Evolutionary conservation across 2,329 filamentous ascomycete species (phyloP).

Genomic region (Aspergillus cejpii): DNA sequence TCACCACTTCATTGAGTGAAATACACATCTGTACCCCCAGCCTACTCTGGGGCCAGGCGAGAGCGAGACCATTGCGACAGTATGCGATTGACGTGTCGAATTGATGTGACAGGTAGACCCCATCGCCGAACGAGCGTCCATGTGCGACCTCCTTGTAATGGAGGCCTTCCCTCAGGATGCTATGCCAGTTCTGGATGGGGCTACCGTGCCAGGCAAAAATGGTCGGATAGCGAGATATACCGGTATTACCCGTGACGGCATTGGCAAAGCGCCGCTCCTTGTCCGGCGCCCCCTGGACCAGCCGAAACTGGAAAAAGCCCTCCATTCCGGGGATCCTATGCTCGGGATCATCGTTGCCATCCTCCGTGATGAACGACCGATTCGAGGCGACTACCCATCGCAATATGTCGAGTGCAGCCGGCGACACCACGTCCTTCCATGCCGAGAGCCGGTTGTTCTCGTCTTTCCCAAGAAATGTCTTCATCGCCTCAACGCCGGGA

Average conservation of each 20-base stretch:
- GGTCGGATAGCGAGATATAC: slow-evolving; percentile 52
- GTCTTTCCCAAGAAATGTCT: slow-evolving; percentile 36
- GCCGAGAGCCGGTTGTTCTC: slow-evolving; percentile 35
- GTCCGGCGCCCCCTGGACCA: slow-evolving; percentile 81
- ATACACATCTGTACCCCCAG: slow-evolving; percentile 56
- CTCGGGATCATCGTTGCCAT: slow-evolving; percentile 45
- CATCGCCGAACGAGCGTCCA: slow-evolving; percentile 68
- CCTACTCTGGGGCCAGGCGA: slow-evolving; percentile 60
- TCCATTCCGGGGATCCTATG: slow-evolving; percentile 58
- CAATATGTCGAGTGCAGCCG: slow-evolving; percentile 61
- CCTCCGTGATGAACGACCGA: slow-evolving; percentile 74
- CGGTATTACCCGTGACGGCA: slow-evolving; percentile 46
- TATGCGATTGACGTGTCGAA: slow-evolving; percentile 55
- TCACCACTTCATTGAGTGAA: slow-evolving; percentile 80
- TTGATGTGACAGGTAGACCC: slow-evolving; percentile 68
- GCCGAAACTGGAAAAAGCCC: slow-evolving; percentile 72
- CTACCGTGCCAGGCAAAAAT: slow-evolving; percentile 87
- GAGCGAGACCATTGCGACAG: slow-evolving; percentile 12
- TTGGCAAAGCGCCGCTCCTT: slow-evolving; percentile 70
- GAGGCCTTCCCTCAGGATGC: slow-evolving; percentile 74
- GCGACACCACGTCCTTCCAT: slow-evolving; percentile 57
- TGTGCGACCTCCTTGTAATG: slow-evolving; percentile 58
- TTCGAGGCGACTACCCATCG: slow-evolving; percentile 90
- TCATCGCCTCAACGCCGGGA: slow-evolving; percentile 38
- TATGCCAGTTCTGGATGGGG: slow-evolving; percentile 72